Base-by-base conservation (phyloP, 768 basidiomycete species). In the Pleurotus giganteus region DNA sequence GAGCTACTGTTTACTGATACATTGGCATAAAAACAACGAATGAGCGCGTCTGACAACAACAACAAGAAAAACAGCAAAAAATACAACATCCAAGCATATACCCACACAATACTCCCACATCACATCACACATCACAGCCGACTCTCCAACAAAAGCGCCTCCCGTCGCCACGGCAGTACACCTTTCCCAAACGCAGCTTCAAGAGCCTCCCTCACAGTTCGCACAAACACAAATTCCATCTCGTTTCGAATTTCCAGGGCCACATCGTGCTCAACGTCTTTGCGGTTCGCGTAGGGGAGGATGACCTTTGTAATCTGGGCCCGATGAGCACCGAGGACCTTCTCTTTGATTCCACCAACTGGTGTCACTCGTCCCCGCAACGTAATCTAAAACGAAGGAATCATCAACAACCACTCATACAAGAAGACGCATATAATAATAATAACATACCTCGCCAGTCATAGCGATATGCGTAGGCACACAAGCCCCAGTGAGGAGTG, bases 321-420 rank as follows among this genome's bases (percentile, higher is more conserved):
- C 4, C 94, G 84, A 67, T 95, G 92, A 0, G 94, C 94, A 15
- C 92, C 93, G 15, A 96, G 80, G 1, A 95, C 79, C 71, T 81
- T 92, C 76, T 94, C 94, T 65, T 94, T 93, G 69, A 96, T 90
- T 0, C 93, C 93, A 3, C 93, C 93, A 1, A 96, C 89, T 4
- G 92, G 83, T 0, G 86, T 89, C 31, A 93, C 86, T 6, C 83
- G 83, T 13, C 91, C 90, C 2, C 91, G 82, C 1, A 94, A 77
- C 0, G 94, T 96, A 51, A 95, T 88, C 83, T 86, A 34, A 2
- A 43, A 54, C 19, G 17, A 27, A 19, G 23, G 11, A 21, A 47
- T 34, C 34, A 45, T 13, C 13, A 8, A 26, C 9, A 26, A 23
- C 17, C 19, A 26, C n/a, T n/a, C n/a, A 12, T 12, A 7, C 32